Conservation (phyloP, 805 yeast species). For the Lachancea fermentati region DNA sequence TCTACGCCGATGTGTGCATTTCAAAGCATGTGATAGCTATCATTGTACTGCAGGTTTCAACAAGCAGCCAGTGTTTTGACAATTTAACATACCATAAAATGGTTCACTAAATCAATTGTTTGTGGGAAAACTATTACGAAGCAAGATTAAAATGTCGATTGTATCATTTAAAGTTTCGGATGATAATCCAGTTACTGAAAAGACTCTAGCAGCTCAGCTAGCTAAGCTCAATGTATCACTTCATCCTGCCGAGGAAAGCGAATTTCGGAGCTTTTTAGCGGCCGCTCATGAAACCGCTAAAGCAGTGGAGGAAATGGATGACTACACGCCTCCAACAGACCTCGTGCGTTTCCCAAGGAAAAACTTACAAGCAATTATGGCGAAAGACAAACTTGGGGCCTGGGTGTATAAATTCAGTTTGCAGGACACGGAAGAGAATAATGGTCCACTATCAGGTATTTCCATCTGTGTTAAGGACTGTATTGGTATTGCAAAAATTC, state of each 20-base stretch:
- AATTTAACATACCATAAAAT: too few species aligned
- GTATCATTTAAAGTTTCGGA: constrained; percentile 21
- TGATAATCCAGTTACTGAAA: constrained; percentile 24
- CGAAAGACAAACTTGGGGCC: constrained; percentile 27
- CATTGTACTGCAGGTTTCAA: too few species aligned
- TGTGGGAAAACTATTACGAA: not conserved
- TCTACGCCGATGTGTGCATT: too few species aligned
- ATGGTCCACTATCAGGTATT: constrained; percentile 24
- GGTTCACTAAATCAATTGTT: not conserved
- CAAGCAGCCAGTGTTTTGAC: too few species aligned
- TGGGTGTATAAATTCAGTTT: constrained; percentile 32
- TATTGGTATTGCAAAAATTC: constrained; percentile 33
- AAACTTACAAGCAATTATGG: constrained; percentile 19
- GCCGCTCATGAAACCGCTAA: constrained; percentile 28
- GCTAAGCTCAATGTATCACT: constrained; percentile 23
- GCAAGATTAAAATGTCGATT: constrained; percentile 25
- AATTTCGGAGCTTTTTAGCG: constrained; percentile 23
- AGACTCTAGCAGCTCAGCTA: constrained; percentile 20
- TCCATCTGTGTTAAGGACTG: constrained; percentile 34
- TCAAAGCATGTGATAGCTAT: too few species aligned
- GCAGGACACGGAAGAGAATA: constrained; percentile 22
- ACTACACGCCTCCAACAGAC: constrained; percentile 30
- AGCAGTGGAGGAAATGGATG: constrained; percentile 26
- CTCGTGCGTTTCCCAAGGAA: constrained; percentile 31
- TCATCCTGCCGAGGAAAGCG: constrained; percentile 20